These are phyloP conservation scores for Trametes pubescens DNA, from an alignment of 1,284 basidiomycete genomes.

Conservation along the genomic window DNA sequence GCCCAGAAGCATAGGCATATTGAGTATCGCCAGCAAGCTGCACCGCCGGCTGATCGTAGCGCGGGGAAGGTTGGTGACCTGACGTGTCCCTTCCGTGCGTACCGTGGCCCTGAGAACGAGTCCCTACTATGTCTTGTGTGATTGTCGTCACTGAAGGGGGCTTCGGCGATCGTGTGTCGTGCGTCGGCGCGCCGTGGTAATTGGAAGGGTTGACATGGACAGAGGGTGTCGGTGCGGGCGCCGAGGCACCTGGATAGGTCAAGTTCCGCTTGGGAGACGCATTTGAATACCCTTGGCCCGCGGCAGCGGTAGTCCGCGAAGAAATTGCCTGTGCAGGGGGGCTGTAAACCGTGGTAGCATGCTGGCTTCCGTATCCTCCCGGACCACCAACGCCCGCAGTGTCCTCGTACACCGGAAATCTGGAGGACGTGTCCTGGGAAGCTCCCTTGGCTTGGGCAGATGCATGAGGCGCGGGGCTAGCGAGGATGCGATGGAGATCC, in stretches of 20 bases:
- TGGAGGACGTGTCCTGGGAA: conserved; percentile 21
- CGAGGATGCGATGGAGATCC: neutral
- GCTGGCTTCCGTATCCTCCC: conserved; percentile 7
- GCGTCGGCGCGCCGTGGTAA: conserved; percentile 9
- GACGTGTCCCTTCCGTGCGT: conserved; percentile 14
- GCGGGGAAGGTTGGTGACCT: conserved; percentile 15
- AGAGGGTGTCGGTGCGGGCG: conserved; percentile 15
- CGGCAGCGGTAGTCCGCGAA: conserved; percentile 6
- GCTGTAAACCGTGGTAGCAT: conserved; percentile 6
- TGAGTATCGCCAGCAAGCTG: conserved; percentile 7
- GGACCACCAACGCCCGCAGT: neutral
- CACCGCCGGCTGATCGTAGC: conserved; percentile 6
- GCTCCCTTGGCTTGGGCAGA: conserved; percentile 10
- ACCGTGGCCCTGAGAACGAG: conserved; percentile 3
- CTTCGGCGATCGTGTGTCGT: conserved; percentile 30
- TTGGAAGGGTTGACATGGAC: conserved; percentile 23
- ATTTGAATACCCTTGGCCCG: conserved; percentile 13
- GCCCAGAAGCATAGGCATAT: neutral
- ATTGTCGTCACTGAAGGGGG: conserved; percentile 28
- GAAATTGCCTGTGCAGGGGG: neutral
- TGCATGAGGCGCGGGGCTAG: conserved; percentile 1
- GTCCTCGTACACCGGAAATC: conserved; percentile 29
- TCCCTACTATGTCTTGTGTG: conserved; percentile 12
- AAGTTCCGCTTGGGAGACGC: conserved; percentile 30
- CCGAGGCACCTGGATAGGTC: conserved; percentile 33